phyloP scores from a whole-genome alignment of 345 rosid genomes.

The Rhizophora mangle region DNA sequence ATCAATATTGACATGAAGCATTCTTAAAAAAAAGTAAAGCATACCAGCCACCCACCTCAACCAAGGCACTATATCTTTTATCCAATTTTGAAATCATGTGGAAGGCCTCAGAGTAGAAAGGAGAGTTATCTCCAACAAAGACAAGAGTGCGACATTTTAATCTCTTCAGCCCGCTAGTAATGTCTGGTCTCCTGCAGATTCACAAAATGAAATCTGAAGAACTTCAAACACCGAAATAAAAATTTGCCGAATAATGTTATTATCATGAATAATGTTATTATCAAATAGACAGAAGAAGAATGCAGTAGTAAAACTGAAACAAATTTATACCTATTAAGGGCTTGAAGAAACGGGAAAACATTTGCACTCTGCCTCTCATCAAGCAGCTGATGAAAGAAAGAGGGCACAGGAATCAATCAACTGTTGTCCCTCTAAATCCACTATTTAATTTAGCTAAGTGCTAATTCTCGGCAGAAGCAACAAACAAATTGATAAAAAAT shows the following conservation, averaged over 20 bases:
- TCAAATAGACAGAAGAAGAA: background rate
- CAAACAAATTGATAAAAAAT: background rate
- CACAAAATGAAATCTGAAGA: background rate
- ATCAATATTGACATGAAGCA: background rate
- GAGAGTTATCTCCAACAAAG: conserved; percentile 86
- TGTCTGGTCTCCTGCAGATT: conserved; percentile 74
- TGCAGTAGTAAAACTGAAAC: background rate
- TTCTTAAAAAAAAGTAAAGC: background rate
- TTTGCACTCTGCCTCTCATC: conserved; percentile 32
- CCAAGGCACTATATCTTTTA: conserved; percentile 77
- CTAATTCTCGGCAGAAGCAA: background rate
- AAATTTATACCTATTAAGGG: conserved; percentile 18
- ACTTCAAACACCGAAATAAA: background rate
- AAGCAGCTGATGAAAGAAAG: conserved; percentile 22
- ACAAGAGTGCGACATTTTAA: conserved; percentile 75
- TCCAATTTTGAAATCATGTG: conserved; percentile 80
- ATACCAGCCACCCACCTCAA: conserved; percentile 50
- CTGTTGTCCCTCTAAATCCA: background rate
- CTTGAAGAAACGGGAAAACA: conserved; percentile 26
- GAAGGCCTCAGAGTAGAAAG: conserved; percentile 79
- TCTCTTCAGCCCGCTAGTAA: conserved; percentile 68
- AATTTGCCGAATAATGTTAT: background rate
- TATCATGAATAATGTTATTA: background rate
- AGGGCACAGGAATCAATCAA: conserved; percentile 3
- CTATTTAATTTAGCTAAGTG: background rate